Conservation (phyloP, 495 filamentous ascomycete genomes). For the Podospora bellae-mahoneyi region DNA sequence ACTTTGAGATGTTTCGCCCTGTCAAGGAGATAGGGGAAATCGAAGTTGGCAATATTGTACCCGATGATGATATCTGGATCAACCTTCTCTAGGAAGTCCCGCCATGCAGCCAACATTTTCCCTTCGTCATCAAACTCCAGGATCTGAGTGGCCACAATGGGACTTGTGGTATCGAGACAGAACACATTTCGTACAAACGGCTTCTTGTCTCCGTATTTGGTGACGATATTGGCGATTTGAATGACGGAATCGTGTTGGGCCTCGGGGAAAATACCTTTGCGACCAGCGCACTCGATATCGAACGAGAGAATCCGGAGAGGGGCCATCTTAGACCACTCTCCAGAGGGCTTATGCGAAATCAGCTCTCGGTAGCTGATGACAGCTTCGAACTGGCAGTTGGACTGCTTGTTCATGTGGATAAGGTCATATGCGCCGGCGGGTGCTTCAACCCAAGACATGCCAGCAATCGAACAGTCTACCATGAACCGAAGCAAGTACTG, state of each 20-base stretch:
- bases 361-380: constrained; percentile 74
- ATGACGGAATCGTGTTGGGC: constrained; percentile 89
- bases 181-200: constrained; percentile 97
- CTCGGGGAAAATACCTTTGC: constrained; percentile 96
- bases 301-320: constrained; percentile 90
- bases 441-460: constrained; percentile 97
- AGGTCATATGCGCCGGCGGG: constrained; percentile 69
- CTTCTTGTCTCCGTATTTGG: constrained; percentile 90
- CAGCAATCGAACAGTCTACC: constrained; percentile 89
- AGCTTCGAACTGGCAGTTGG: constrained; percentile 95
- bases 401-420: constrained; percentile 60
- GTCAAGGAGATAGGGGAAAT: constrained; percentile 94
- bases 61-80: constrained; percentile 98
- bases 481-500: constrained; percentile 95
- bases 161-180: constrained; percentile 80
- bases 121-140: constrained; percentile 75
- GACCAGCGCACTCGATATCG: constrained; percentile 97
- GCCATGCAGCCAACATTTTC: constrained; percentile 85
- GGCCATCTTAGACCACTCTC: constrained; percentile 98
- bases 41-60: constrained; percentile 99
- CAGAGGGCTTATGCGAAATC: constrained; percentile 82
- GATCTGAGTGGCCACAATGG: constrained; percentile 93
- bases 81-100: constrained; percentile 82
- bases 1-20: constrained; percentile 82
- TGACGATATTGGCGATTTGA: constrained; percentile 98